phyloP scores from a whole-genome alignment of 108 stramenopile genomes.

The Cylindrotheca fusiformis region DNA sequence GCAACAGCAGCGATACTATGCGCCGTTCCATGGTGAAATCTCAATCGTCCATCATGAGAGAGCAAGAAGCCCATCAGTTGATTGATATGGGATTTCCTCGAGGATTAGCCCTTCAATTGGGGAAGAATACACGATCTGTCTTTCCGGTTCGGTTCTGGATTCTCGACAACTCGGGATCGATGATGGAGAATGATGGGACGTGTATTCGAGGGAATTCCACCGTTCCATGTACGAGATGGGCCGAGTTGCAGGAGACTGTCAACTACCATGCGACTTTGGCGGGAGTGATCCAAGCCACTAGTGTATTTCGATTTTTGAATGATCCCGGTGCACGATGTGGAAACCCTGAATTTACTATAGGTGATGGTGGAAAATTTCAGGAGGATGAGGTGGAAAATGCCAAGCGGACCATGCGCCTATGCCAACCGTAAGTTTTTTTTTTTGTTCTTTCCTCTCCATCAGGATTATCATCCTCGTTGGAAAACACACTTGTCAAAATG shows the following conservation, averaged over 20 bases:
- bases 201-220: slow-evolving; percentile 16
- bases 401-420: slow-evolving; percentile 24
- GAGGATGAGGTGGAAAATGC: slow-evolving; percentile 30
- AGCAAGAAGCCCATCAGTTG: neutral
- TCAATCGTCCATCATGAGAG: neutral
- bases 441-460: too few relatives aligned
- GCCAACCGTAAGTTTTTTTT: slow-evolving; percentile 29
- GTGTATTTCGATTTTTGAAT: slow-evolving; percentile 57
- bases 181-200: slow-evolving; percentile 52
- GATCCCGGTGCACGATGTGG: slow-evolving; percentile 33
- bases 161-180: slow-evolving; percentile 57
- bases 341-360: slow-evolving; percentile 44
- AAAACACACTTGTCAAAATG: too few relatives aligned
- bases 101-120: slow-evolving; percentile 50
- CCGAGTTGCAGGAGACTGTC: slow-evolving; percentile 54
- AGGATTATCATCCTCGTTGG: too few relatives aligned
- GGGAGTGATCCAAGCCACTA: slow-evolving; percentile 47
- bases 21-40: too few relatives aligned
- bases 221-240: slow-evolving; percentile 54
- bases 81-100: slow-evolving; percentile 53
- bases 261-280: slow-evolving; percentile 60
- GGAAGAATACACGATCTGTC: slow-evolving; percentile 17
- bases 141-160: slow-evolving; percentile 41
- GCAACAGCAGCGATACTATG: too few relatives aligned
- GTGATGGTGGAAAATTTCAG: slow-evolving; percentile 17